A percentile compares a stretch with the other conserved stretches of the same genome.
Evolutionary conservation across 2,329 filamentous ascomycete genomes (phyloP).

Genomic region (Penicillium sp.): DNA sequence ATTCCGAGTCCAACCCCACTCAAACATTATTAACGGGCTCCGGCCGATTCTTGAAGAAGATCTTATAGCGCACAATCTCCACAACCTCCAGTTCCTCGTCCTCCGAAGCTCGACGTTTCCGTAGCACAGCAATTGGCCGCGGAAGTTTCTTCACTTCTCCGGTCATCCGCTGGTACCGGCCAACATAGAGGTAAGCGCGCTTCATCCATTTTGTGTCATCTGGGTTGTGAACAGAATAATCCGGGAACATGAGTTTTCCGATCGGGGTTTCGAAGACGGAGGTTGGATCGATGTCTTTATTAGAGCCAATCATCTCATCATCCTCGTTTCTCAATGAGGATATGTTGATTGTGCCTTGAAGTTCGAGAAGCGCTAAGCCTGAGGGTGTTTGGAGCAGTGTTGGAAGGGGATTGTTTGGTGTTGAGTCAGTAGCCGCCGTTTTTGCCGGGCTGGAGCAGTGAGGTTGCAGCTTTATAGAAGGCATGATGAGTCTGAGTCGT

Average conservation of each 20-base stretch:
- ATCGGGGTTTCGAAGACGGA: constrained; percentile 52
- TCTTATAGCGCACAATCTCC: constrained; percentile 82
- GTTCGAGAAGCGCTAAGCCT: constrained; percentile 83
- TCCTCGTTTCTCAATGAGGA: constrained; percentile 46
- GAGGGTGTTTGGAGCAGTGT: constrained; percentile 82
- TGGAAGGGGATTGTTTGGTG: constrained; percentile 63
- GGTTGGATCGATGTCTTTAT: constrained; percentile 10
- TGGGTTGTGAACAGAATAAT: constrained; percentile 59
- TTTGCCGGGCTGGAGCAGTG: constrained; percentile 15
- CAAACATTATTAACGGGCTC: constrained; percentile 68
- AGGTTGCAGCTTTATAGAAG: constrained; percentile 42
- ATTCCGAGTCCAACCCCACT: constrained; percentile 1
- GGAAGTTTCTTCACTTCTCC: constrained; percentile 87
- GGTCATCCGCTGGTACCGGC: constrained; percentile 80
- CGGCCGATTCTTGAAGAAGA: constrained; percentile 78
- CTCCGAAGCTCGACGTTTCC: constrained; percentile 49
- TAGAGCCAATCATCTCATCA: constrained; percentile 29
- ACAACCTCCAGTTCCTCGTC: constrained; percentile 67
- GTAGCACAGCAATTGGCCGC: constrained; percentile 75
- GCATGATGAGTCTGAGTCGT: constrained; percentile 29
- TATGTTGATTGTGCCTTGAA: constrained; percentile 87
- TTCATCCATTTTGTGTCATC: constrained; percentile 80
- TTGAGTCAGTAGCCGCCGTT: not conserved
- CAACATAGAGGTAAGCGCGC: constrained; percentile 81
- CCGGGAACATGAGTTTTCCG: constrained; percentile 75